Evolutionary conservation across 1,284 basidiomycete genomes (phyloP).

Genomic region (Paramarasmius palmivorus): DNA sequence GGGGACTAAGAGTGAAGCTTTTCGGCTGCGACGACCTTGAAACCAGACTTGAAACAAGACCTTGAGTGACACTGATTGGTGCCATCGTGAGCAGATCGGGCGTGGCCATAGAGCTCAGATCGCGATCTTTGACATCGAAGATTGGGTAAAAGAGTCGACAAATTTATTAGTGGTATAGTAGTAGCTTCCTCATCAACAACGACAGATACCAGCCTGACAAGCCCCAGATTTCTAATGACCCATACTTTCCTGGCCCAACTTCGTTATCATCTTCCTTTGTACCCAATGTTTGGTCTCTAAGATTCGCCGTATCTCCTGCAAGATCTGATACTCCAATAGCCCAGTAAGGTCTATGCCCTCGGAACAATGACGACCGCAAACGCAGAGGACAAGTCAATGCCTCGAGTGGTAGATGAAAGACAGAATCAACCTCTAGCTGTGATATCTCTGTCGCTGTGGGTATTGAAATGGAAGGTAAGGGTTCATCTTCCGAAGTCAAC

Average conservation of each 20-base stretch:
- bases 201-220: conserved; percentile 81
- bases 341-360: conserved; percentile 61
- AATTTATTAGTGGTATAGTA: conserved; percentile 37
- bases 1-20: too few species aligned
- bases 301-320: conserved; percentile 19
- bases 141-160: too few species aligned
- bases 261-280: conserved; percentile 36
- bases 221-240: conserved; percentile 73
- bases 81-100: too few species aligned
- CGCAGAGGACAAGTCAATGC: conserved; percentile 47
- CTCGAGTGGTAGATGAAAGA: conserved; percentile 70
- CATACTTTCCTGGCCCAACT: conserved; percentile 41
- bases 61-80: too few species aligned
- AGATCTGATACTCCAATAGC: conserved; percentile 70
- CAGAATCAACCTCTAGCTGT: conserved; percentile 63
- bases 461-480: conserved; percentile 59
- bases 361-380: conserved; percentile 55
- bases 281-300: conserved; percentile 21
- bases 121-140: too few species aligned
- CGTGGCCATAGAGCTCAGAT: too few species aligned
- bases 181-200: conserved; percentile 53
- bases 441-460: conserved; percentile 37
- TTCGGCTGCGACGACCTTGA: too few species aligned
- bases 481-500: conserved; percentile 34
- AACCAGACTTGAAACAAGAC: too few species aligned